A percentile compares a stretch with the other conserved stretches of the same genome.
These are phyloP conservation scores for Euphorbia peplus DNA, from an alignment of 345 rosid genomes.

Conservation along the genomic window DNA sequence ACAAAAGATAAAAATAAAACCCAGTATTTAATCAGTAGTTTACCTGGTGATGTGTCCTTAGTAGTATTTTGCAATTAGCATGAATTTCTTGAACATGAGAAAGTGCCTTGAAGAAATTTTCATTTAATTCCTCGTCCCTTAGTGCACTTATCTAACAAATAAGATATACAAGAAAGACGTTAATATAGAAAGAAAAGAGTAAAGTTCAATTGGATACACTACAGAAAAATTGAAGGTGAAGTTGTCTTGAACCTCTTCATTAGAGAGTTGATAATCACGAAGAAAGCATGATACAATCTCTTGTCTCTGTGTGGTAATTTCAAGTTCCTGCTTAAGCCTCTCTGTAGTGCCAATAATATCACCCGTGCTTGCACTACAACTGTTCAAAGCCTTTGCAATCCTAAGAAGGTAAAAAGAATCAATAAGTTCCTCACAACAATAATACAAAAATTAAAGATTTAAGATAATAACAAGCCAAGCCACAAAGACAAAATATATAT, in stretches of 20 bases:
- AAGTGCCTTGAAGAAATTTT: constrained; percentile 87
- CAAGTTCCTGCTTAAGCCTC: constrained; percentile 90
- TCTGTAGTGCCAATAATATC: constrained; percentile 89
- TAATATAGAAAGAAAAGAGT: not conserved
- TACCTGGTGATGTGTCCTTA: constrained; percentile 98
- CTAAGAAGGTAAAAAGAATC: constrained; percentile 29
- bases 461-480: not conserved
- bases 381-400: constrained; percentile 76
- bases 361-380: constrained; percentile 82
- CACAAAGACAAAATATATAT: not conserved
- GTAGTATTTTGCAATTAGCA: constrained; percentile 85
- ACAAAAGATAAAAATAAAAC: not conserved
- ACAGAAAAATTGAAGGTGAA: not conserved
- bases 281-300: constrained; percentile 92
- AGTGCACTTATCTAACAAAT: constrained; percentile 68
- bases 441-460: too few species aligned
- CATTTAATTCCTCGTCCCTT: constrained; percentile 82
- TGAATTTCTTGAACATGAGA: constrained; percentile 95
- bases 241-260: constrained; percentile 59
- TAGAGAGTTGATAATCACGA: constrained; percentile 91
- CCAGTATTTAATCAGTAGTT: not conserved
- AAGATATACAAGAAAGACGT: not conserved
- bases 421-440: not conserved
- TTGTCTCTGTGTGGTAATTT: constrained; percentile 82
- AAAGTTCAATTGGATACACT: not conserved